These are phyloP conservation scores for Populus tomentosa DNA, from an alignment of 441 rosid genomes.

Conservation along the genomic window DNA sequence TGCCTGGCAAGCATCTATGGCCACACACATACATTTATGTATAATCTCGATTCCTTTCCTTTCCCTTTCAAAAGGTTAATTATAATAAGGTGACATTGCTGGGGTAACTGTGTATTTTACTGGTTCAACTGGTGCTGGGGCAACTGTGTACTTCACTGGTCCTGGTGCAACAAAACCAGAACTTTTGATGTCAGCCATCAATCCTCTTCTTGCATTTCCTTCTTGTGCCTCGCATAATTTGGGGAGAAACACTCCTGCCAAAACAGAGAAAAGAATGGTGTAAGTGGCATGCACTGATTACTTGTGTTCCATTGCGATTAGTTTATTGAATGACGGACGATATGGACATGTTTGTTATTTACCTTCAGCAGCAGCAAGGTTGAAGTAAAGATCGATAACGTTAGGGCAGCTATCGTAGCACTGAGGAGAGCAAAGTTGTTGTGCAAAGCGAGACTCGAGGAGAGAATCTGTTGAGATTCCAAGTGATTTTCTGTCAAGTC, in stretches of 20 bases:
- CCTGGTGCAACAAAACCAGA: constrained; percentile 49
- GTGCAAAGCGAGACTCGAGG: constrained; percentile 52
- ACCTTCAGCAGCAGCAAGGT: constrained; percentile 93
- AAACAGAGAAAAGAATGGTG: neutral
- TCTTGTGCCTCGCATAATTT: constrained; percentile 53
- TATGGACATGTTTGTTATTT: neutral
- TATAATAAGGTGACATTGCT: constrained; percentile 29
- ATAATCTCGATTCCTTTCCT: neutral
- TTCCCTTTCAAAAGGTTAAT: neutral
- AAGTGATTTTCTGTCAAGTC: constrained; percentile 61
- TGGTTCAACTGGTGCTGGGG: constrained; percentile 23
- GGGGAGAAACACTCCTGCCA: constrained; percentile 69
- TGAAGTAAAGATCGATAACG: constrained; percentile 76
- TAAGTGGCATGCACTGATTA: neutral
- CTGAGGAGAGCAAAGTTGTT: constrained; percentile 63
- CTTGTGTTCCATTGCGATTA: neutral
- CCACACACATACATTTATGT: too few relatives aligned
- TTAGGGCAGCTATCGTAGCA: constrained; percentile 76
- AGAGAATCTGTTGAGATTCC: constrained; percentile 83
- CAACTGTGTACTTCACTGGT: constrained; percentile 19
- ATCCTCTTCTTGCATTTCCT: constrained; percentile 39
- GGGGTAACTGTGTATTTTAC: constrained; percentile 3
- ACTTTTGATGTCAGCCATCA: constrained; percentile 53
- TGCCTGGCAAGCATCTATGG: neutral
- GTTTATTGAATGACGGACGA: neutral